Evolutionary conservation across 768 basidiomycete genomes (phyloP).

Genomic region (Amylocystis lapponica): DNA sequence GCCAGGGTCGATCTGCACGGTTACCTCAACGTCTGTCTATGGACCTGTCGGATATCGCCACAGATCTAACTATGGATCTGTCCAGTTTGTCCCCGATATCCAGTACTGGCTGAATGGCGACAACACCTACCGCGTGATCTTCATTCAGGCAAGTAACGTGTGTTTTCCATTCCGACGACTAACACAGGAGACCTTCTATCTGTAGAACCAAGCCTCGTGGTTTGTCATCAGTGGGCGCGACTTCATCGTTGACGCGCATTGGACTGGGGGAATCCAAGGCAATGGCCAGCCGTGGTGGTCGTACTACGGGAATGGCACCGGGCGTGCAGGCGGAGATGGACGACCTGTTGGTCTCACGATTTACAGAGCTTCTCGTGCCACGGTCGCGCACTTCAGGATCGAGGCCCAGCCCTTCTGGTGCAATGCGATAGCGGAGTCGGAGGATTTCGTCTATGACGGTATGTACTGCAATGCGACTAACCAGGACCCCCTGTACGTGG

Average conservation of each 20-base stretch:
- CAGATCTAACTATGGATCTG: too few relatives aligned
- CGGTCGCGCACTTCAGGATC: conserved; percentile 45
- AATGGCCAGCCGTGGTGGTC: conserved; percentile 62
- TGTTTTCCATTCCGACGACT: too few relatives aligned
- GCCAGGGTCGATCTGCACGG: conserved; percentile 38
- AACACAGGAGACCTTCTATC: not conserved
- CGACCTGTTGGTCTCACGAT: conserved; percentile 54
- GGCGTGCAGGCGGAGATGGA: conserved; percentile 49
- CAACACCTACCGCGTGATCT: conserved; percentile 54
- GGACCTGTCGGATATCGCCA: too few relatives aligned
- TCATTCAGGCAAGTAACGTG: conserved; percentile 61
- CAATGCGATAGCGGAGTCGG: conserved; percentile 47
- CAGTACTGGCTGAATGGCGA: conserved; percentile 49
- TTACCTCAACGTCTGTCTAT: conserved; percentile 34
- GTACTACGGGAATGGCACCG: conserved; percentile 40
- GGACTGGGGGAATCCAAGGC: conserved; percentile 50
- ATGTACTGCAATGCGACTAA: conserved; percentile 59
- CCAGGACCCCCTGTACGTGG: conserved; percentile 41
- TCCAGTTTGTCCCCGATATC: conserved; percentile 49
- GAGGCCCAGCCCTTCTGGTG: conserved; percentile 58
- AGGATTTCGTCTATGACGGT: conserved; percentile 45
- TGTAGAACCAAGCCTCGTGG: conserved; percentile 56
- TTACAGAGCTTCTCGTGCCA: conserved; percentile 36
- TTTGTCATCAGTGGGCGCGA: conserved; percentile 53
- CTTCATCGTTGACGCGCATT: conserved; percentile 51